A percentile compares a stretch with the other conserved stretches of the same genome.
Conservation (phyloP, 208 protist species). For the Acanthamoeba triangularis region DNA sequence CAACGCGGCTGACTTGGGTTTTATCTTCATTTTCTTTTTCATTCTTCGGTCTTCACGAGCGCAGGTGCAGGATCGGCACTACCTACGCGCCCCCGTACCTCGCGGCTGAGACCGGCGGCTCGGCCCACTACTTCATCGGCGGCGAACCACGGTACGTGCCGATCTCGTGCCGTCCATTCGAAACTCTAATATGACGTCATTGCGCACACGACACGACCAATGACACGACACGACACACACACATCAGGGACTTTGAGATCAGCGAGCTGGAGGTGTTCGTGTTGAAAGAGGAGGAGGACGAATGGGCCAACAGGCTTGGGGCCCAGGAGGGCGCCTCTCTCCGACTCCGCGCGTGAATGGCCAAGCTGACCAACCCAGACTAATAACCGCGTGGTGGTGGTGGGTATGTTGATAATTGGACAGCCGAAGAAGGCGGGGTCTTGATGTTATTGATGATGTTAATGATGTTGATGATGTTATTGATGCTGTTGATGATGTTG, state of each 20-base stretch:
- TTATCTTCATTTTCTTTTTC: background rate
- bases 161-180: background rate
- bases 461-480: no score
- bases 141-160: background rate
- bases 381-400: no score
- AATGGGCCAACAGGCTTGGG: background rate
- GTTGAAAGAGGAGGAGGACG: slow-evolving; percentile 1
- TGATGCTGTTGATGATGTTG: no score
- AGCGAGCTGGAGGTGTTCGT: slow-evolving; percentile 16
- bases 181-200: background rate
- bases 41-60: no score
- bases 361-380: no score
- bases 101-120: background rate
- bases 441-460: no score
- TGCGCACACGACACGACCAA: background rate
- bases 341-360: background rate
- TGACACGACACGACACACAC: background rate
- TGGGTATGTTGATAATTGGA: no score
- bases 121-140: background rate
- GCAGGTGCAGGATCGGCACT: slow-evolving; percentile 9
- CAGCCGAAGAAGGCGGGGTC: no score
- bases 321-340: background rate
- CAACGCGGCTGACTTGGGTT: no score
- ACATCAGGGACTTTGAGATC: slow-evolving; percentile 8
- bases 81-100: slow-evolving; percentile 3